A percentile compares a stretch with the other conserved stretches of the same genome.
These are phyloP conservation scores for Rhytidiadelphus loreus DNA, from an alignment of 225 moss, liverwort and hornwort species.

Conservation along the genomic window DNA sequence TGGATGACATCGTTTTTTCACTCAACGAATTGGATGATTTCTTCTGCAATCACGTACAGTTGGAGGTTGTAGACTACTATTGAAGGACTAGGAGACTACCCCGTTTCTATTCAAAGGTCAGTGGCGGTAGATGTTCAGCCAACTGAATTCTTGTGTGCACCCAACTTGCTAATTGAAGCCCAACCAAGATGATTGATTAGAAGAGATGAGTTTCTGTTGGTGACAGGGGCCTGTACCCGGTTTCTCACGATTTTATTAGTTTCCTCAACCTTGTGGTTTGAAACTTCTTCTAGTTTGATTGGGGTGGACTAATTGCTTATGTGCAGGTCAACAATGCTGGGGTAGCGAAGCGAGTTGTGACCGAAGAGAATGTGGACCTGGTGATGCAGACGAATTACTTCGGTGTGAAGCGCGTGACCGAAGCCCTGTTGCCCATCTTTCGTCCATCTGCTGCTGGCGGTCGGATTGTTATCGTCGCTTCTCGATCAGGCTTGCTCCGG, in stretches of 20 bases:
- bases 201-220: neutral
- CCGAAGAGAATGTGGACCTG: conserved; percentile 25
- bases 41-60: neutral
- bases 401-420: conserved; percentile 44
- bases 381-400: conserved; percentile 52
- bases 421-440: conserved; percentile 32
- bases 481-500: conserved; percentile 32
- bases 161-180: neutral
- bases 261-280: neutral
- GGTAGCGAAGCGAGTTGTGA: conserved; percentile 20
- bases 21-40: neutral
- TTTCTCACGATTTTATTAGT: neutral
- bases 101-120: neutral
- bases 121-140: neutral
- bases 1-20: neutral
- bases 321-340: conserved; percentile 51
- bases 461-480: conserved; percentile 26
- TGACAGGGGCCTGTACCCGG: neutral
- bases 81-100: neutral
- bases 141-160: neutral
- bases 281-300: neutral
- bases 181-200: neutral
- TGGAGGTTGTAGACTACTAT: neutral
- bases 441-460: conserved; percentile 16
- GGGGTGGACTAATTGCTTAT: neutral